Evolutionary conservation across 2,329 filamentous ascomycete genomes (phyloP).

Genomic region (Orbilia blumenaviensis): DNA sequence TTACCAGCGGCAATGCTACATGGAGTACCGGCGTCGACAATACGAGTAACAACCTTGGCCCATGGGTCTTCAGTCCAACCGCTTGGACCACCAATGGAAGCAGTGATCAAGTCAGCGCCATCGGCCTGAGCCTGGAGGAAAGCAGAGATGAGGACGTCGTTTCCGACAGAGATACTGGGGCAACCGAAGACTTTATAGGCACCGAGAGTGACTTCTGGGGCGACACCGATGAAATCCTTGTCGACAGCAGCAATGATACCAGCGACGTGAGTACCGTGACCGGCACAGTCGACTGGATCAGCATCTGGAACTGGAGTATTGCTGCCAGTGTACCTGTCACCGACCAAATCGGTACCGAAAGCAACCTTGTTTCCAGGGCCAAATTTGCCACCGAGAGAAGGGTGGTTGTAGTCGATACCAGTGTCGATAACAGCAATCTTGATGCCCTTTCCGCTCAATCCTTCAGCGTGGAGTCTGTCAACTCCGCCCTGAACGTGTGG

Average conservation of each 20-base stretch:
- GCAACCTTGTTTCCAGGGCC: constrained; percentile 55
- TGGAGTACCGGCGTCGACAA: constrained; percentile 65
- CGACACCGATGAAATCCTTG: constrained; percentile 58
- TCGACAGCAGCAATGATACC: constrained; percentile 57
- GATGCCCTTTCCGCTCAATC: constrained; percentile 39
- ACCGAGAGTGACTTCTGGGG: constrained; percentile 58
- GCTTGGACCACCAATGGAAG: constrained; percentile 60
- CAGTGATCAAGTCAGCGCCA: constrained; percentile 61
- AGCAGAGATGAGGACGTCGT: constrained; percentile 59
- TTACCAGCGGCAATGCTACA: constrained; percentile 67
- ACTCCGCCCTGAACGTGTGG: constrained; percentile 49
- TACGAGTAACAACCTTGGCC: constrained; percentile 62
- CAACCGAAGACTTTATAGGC: constrained; percentile 60
- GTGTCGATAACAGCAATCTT: constrained; percentile 55
- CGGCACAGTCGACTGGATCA: constrained; percentile 56
- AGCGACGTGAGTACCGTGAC: constrained; percentile 57
- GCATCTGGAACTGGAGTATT: constrained; percentile 52
- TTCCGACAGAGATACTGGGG: constrained; percentile 53
- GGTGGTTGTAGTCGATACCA: constrained; percentile 57
- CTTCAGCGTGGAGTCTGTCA: constrained; percentile 40
- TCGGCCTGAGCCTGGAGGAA: constrained; percentile 59
- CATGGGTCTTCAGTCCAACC: constrained; percentile 61
- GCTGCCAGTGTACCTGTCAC: constrained; percentile 52
- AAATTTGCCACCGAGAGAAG: constrained; percentile 55
- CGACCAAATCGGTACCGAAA: constrained; percentile 56